Evolutionary conservation across 2,329 filamentous ascomycete genomes (phyloP).

Genomic region (Graphium sp.): DNA sequence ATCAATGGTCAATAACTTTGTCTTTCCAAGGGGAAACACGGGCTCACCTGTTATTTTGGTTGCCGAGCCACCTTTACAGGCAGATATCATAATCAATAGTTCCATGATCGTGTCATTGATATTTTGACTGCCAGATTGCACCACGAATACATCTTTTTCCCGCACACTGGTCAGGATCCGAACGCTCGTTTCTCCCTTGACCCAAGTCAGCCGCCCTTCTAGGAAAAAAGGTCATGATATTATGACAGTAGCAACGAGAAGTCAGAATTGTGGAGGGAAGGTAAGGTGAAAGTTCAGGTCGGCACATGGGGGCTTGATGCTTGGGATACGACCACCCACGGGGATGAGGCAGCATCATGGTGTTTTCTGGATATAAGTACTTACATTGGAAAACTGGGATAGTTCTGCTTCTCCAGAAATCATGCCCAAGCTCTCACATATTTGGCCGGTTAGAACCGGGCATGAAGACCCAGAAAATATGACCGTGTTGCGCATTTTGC

Average conservation of each 20-base stretch:
- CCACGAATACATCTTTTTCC: slow-evolving; percentile 97
- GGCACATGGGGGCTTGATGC: too few relatives aligned
- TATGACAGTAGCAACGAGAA: slow-evolving; percentile 3
- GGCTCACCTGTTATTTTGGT: slow-evolving; percentile 84
- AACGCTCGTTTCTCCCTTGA: slow-evolving; percentile 51
- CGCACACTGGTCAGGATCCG: slow-evolving; percentile 62
- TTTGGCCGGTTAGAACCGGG: slow-evolving; percentile 45
- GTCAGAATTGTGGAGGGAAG: slow-evolving; percentile 1
- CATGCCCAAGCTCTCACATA: slow-evolving; percentile 54
- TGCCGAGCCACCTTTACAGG: slow-evolving; percentile 93
- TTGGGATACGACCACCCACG: neutral
- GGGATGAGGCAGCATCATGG: neutral
- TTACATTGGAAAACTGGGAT: slow-evolving; percentile 54
- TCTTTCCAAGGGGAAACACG: neutral
- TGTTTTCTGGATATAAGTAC: slow-evolving; percentile 7
- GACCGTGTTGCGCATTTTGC: slow-evolving; percentile 47
- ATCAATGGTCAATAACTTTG: slow-evolving; percentile 6
- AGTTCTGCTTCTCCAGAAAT: slow-evolving; percentile 46
- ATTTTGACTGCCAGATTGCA: slow-evolving; percentile 87
- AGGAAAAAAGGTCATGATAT: slow-evolving; percentile 4
- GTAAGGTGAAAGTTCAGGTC: neutral
- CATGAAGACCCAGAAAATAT: slow-evolving; percentile 54
- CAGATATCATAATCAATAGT: slow-evolving; percentile 96
- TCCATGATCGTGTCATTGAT: slow-evolving; percentile 99
- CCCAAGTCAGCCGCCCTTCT: slow-evolving; percentile 6